These are phyloP conservation scores for Solanum bulbocastanum DNA, from an alignment of 257 asterid species.

Conservation along the genomic window DNA sequence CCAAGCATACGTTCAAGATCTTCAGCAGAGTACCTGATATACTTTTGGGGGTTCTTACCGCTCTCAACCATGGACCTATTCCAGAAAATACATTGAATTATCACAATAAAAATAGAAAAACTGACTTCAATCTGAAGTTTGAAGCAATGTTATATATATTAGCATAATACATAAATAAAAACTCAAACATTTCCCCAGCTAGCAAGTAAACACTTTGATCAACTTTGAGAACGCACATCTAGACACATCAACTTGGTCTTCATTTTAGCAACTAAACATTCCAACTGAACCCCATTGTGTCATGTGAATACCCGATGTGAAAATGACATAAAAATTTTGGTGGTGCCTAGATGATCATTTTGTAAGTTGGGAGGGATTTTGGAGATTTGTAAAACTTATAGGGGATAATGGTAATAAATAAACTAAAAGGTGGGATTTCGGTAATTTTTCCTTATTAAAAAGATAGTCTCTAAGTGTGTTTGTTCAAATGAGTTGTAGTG, in stretches of 20 bases:
- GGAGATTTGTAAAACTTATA: too few relatives aligned
- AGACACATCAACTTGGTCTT: background rate
- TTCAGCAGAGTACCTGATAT: slow-evolving; percentile 89
- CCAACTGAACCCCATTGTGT: background rate
- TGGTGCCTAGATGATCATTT: background rate
- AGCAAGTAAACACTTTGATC: background rate
- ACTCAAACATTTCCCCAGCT: background rate
- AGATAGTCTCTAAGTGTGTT: too few relatives aligned
- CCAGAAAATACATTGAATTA: background rate
- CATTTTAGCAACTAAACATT: background rate
- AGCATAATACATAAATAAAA: background rate
- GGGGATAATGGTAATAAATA: too few relatives aligned
- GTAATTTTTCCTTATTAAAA: too few relatives aligned
- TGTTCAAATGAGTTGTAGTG: too few relatives aligned
- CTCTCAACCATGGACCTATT: slow-evolving; percentile 83
- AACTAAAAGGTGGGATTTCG: too few relatives aligned
- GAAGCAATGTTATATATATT: background rate
- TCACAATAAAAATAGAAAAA: too few relatives aligned
- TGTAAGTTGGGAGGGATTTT: background rate
- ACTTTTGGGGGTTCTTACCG: slow-evolving; percentile 91
- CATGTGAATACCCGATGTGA: background rate
- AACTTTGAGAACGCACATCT: background rate
- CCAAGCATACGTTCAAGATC: slow-evolving; percentile 98
- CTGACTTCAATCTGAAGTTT: background rate
- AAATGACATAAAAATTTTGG: background rate